phyloP scores from a whole-genome alignment of 495 filamentous ascomycete genomes.

The Talaromyces liani region DNA sequence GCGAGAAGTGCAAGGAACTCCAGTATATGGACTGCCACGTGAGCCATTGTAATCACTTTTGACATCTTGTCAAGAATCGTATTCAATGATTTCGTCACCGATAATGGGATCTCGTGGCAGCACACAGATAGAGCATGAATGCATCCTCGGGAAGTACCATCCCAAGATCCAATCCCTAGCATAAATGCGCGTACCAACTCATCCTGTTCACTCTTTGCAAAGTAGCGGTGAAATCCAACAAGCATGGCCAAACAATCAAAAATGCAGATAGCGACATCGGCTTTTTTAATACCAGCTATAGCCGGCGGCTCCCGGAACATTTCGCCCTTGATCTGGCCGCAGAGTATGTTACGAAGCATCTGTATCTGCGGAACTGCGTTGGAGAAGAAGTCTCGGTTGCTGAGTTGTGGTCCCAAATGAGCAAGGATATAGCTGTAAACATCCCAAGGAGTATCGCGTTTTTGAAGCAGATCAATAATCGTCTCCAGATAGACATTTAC shows the following conservation, averaged over 20 bases:
- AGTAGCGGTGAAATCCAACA: constrained; percentile 78
- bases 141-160: constrained; percentile 79
- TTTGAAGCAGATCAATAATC: constrained; percentile 62
- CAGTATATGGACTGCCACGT: constrained; percentile 86
- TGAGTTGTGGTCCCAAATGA: constrained; percentile 79
- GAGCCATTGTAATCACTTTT: constrained; percentile 86
- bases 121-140: constrained; percentile 92
- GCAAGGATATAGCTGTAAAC: constrained; percentile 85
- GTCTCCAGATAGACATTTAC: constrained; percentile 70
- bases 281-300: constrained; percentile 70
- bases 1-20: constrained; percentile 87
- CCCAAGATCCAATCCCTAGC: constrained; percentile 72
- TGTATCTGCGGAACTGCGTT: constrained; percentile 65
- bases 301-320: constrained; percentile 69
- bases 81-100: constrained; percentile 72
- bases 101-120: constrained; percentile 83
- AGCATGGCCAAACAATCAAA: constrained; percentile 79
- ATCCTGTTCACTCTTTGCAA: constrained; percentile 78
- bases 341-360: constrained; percentile 66
- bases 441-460: constrained; percentile 79
- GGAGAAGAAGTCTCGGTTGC: constrained; percentile 79
- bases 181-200: constrained; percentile 81
- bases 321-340: constrained; percentile 69
- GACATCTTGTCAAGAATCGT: constrained; percentile 86
- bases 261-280: constrained; percentile 80